Percentiles rank a stretch among this genome's conserved stretches.
phyloP scores from a whole-genome alignment of 495 filamentous ascomycete genomes.

The Alectoria sarmentosa region DNA sequence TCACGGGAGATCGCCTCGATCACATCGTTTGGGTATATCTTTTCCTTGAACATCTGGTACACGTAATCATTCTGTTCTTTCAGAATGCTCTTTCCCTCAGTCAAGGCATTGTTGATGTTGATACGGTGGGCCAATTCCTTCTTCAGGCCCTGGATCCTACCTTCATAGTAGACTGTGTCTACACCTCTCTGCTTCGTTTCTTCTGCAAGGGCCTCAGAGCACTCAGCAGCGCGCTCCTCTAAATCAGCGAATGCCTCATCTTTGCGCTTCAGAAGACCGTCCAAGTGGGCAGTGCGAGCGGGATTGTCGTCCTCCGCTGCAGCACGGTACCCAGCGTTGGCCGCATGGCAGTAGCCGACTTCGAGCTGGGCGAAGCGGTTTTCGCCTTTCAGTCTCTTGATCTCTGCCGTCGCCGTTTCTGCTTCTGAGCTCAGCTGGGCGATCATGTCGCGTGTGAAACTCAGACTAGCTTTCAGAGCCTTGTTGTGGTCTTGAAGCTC shows the following conservation, averaged over 20 bases:
- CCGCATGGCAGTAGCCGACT: neutral
- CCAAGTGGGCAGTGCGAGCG: neutral
- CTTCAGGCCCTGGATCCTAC: neutral
- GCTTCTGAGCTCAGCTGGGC: neutral
- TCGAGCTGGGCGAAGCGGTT: neutral
- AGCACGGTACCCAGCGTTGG: neutral
- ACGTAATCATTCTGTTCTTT: neutral
- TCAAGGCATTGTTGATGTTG: neutral
- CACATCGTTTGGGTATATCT: neutral
- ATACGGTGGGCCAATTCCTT: neutral
- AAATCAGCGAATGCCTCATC: neutral
- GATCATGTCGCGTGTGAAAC: neutral
- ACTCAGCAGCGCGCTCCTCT: neutral
- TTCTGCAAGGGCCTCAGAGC: neutral
- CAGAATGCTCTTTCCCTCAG: neutral
- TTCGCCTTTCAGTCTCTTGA: neutral
- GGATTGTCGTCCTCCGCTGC: neutral
- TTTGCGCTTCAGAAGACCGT: neutral
- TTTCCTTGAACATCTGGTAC: neutral
- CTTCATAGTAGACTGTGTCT: neutral
- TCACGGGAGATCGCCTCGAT: neutral
- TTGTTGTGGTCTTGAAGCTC: neutral
- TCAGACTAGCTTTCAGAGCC: neutral
- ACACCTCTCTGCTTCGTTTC: neutral
- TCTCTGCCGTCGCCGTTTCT: neutral